phyloP scores from a whole-genome alignment of 2,329 filamentous ascomycete species.

The Fusarium napiforme region DNA sequence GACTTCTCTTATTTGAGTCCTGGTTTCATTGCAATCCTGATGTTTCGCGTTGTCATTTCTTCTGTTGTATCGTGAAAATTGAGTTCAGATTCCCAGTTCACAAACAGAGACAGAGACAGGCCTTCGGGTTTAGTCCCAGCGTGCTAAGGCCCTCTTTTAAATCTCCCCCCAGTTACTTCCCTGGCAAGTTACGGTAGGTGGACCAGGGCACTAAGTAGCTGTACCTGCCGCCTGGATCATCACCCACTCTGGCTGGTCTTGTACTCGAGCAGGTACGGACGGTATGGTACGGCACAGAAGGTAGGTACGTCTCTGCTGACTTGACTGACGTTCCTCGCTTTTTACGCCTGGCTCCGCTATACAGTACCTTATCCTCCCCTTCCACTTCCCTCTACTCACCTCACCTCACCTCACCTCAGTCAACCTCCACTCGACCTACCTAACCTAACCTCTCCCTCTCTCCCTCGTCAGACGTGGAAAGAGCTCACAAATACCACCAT shows the following conservation, averaged over 20 bases:
- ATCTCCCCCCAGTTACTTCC: constrained; percentile 14
- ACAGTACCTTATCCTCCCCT: constrained; percentile 20
- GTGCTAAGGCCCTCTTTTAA: constrained; percentile 30
- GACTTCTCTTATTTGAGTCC: not conserved
- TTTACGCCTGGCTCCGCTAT: constrained; percentile 21
- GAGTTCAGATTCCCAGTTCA: constrained; percentile 13
- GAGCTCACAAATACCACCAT: constrained; percentile 45
- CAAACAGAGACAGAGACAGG: constrained; percentile 2
- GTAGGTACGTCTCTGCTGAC: constrained; percentile 27
- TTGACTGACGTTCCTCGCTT: constrained; percentile 30
- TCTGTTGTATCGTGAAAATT: constrained; percentile 13
- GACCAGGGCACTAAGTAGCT: constrained; percentile 13
- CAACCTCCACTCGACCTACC: constrained; percentile 28
- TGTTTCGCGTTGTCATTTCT: not conserved
- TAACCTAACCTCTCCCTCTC: constrained; percentile 24
- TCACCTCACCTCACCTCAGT: constrained; percentile 20
- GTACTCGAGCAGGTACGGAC: constrained; percentile 14
- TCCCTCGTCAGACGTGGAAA: constrained; percentile 46
- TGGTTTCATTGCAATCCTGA: not conserved
- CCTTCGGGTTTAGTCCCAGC: constrained; percentile 6
- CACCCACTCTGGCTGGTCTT: constrained; percentile 9
- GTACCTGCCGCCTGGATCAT: constrained; percentile 17
- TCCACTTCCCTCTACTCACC: constrained; percentile 11
- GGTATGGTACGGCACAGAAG: not conserved
- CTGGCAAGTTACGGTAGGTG: constrained; percentile 23